phyloP scores from a whole-genome alignment of 2,329 filamentous ascomycete genomes.

The Arthrobotrys sphaeroides region DNA sequence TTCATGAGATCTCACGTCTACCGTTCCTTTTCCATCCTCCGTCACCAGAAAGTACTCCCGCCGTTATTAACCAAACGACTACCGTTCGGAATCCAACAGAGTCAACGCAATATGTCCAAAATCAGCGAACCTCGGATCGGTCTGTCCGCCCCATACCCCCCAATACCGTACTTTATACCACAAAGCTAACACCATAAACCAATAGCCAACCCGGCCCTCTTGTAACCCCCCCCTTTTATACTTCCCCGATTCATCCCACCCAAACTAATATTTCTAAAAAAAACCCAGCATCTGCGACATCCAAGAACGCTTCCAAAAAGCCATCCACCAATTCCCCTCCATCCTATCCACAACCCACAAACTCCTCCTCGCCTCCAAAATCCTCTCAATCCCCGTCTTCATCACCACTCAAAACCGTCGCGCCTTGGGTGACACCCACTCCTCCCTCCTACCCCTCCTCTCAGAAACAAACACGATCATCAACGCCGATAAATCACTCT shows the following conservation, averaged over 20 bases:
- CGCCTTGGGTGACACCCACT: slow-evolving; percentile 81
- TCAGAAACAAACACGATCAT: slow-evolving; percentile 66
- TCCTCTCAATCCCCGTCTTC: slow-evolving; percentile 79
- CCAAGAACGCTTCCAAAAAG: slow-evolving; percentile 87
- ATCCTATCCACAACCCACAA: slow-evolving; percentile 76
- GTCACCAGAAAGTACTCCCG: too few relatives aligned
- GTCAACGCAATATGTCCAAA: slow-evolving; percentile 50
- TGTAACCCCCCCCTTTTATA: slow-evolving; percentile 54
- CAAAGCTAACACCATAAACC: neutral
- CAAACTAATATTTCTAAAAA: too few relatives aligned
- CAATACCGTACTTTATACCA: neutral
- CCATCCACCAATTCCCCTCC: slow-evolving; percentile 85
- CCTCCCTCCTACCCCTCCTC: slow-evolving; percentile 67
- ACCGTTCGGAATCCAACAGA: slow-evolving; percentile 42
- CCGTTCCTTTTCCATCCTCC: slow-evolving; percentile 14
- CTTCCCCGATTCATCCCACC: too few relatives aligned
- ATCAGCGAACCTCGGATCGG: slow-evolving; percentile 29
- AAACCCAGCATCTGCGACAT: slow-evolving; percentile 82
- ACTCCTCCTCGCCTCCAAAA: slow-evolving; percentile 71
- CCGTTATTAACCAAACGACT: slow-evolving; percentile 6
- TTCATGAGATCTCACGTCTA: slow-evolving; percentile 42
- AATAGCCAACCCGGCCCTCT: slow-evolving; percentile 32
- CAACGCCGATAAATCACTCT: slow-evolving; percentile 84
- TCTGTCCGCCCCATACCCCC: neutral
- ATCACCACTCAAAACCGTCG: slow-evolving; percentile 84